Base-by-base conservation (phyloP, 176 grass and related monocot genomes). In the Juncus inflexus region DNA sequence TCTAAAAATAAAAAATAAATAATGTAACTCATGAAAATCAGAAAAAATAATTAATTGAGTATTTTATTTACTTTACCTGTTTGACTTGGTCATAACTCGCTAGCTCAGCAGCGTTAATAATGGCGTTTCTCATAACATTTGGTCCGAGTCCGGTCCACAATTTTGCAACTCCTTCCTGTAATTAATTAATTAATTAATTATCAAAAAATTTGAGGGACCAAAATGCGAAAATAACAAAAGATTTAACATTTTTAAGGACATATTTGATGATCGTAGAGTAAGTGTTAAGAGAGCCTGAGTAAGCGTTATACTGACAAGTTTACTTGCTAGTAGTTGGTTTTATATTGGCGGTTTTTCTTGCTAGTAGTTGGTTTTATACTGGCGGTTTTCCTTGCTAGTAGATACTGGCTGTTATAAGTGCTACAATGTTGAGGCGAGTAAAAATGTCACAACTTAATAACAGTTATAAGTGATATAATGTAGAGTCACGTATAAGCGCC, bases 71-170 rank as follows among this genome's bases (percentile, higher is more conserved):
- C 1, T n/a, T 65, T 12, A 91, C 85, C 85, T 97, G 82, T 76
- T 97, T 97, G 16, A 92, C 89, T 91, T 97, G 80, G 79, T 97
- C 94, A 82, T 97, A 97, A 52, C 88, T 91, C 35, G 94, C 94
- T 77, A 97, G 57, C 61, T 97, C 88, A n/a, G 94, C 85, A 82
- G 83, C 85, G 47, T 97, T 97, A 50, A 97, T 89, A 78, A 97
- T 92, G n/a, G 61, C 88, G 36, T 97, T 97, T 15, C 88, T 87
- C 14, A 83, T 86, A 65, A 97, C 28, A 55, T 97, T 97, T 0
- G 85, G 94, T 42, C 94, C 82, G 3, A 97, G 52, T 35, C 94
- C 85, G 12, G 88, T 91, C 94, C 94, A 97, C 40, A 97, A 16
- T 52, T 74, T 77, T 0, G 73, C 36, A n/a, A 97, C 16, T 11